Evolutionary conservation across 2,329 filamentous ascomycete species (phyloP).

Genomic region (Diplodia corticola): DNA sequence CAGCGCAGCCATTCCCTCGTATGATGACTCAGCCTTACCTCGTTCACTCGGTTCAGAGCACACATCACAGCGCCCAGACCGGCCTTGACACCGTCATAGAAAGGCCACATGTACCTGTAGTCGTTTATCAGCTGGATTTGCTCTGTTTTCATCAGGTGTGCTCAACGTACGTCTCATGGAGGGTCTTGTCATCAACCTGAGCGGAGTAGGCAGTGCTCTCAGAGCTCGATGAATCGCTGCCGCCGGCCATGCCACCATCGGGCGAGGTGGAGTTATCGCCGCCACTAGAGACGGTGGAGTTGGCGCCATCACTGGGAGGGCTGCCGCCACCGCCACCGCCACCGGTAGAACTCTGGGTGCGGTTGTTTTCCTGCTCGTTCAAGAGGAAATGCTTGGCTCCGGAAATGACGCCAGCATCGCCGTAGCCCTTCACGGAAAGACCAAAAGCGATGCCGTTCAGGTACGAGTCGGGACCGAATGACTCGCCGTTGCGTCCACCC

Average conservation of each 20-base stretch:
- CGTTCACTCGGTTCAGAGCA: slow-evolving; percentile 58
- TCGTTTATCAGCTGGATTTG: neutral
- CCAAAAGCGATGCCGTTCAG: slow-evolving; percentile 21
- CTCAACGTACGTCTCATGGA: slow-evolving; percentile 63
- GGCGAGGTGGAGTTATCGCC: neutral
- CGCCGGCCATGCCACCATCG: slow-evolving; percentile 55
- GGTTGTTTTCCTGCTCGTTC: slow-evolving; percentile 56
- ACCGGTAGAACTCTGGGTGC: slow-evolving; percentile 65
- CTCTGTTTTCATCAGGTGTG: neutral
- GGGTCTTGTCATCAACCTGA: slow-evolving; percentile 70
- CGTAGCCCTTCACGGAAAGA: slow-evolving; percentile 10
- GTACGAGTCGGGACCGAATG: slow-evolving; percentile 14
- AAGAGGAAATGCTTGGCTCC: slow-evolving; percentile 61
- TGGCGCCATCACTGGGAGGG: neutral
- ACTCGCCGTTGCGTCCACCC: slow-evolving; percentile 20
- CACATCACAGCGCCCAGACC: slow-evolving; percentile 79
- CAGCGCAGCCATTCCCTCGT: neutral
- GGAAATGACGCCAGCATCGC: slow-evolving; percentile 63
- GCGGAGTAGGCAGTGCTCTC: slow-evolving; percentile 65
- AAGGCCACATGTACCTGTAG: slow-evolving; percentile 67
- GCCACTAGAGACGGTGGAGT: neutral
- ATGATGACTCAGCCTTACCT: neutral
- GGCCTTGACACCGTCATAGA: slow-evolving; percentile 70
- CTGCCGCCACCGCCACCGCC: slow-evolving; percentile 51
- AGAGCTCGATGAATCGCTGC: neutral